Base-by-base conservation (phyloP, 352 stramenopile genomes). In the Pythium apleroticum region DNA sequence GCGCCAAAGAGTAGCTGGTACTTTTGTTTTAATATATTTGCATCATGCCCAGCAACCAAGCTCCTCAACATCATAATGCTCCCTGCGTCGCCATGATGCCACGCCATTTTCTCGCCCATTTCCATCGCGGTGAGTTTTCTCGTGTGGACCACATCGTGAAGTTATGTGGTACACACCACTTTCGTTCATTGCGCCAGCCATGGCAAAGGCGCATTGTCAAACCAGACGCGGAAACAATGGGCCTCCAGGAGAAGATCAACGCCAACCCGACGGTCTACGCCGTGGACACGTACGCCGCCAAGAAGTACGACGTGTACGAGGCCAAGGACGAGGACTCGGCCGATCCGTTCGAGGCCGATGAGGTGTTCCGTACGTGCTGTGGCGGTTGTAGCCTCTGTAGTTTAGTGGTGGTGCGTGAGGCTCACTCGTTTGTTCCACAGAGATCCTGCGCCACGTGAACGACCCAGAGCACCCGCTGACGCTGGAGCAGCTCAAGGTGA, bases 401-500 rank as follows among this genome's bases (percentile, higher is more conserved):
- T 50, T 61, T 22, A 1, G n/a, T 27, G 30, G 30, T 41, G 19
- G 10, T 15, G n/a, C 50, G 17, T n/a, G 37, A 33, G 8, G 24
- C 3, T 33, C 25, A 20, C 48, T 31, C 14, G 5, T 55, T 52
- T 46, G 4, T 55, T 14, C 60, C n/a, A 6, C 64, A 95, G 86
- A 95, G 76, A 89, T 88, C 19, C 73, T 95, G 54, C 83, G 89
- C 41, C 82, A 96, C 64, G 83, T 98, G 65, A 97, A 98, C 67
- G 92, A 98, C 69, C 93, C 93, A 19, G 93, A 98, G 76, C 92
- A 98, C 68, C 91, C 93, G 27, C 76, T 98, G 39, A 98, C 92
- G 30, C 79, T 98, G 31, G 92, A 98, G 76, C 91, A 98, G 71
- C 81, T 98, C 46, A 97, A 98, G 66, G 92, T 98, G 49, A 90